phyloP scores from a whole-genome alignment of 192 early-diverging fungal genomes.

The Linnemannia hyalina region DNA sequence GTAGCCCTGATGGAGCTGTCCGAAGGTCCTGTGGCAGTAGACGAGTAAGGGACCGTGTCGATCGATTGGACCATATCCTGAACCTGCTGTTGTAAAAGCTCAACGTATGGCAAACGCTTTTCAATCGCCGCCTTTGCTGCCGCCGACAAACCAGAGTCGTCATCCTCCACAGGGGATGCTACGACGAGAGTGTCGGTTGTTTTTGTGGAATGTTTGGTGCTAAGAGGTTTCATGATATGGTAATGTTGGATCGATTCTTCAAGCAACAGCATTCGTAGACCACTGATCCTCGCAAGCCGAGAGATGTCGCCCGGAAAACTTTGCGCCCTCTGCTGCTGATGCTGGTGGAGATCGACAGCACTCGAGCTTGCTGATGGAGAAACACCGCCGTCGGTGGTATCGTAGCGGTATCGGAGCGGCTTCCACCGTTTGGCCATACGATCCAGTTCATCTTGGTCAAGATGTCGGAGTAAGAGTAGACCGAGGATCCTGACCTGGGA shows the following conservation, averaged over 20 bases:
- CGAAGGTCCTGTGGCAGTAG: not conserved
- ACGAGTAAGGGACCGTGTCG: not conserved
- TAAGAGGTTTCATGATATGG: not conserved
- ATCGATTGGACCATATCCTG: slow-evolving; percentile 48
- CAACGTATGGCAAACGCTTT: slow-evolving; percentile 29
- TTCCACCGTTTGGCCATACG: slow-evolving; percentile 45
- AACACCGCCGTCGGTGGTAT: not conserved
- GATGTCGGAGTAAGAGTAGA: slow-evolving; percentile 37
- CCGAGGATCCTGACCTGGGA: slow-evolving; percentile 43
- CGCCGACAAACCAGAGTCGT: not conserved
- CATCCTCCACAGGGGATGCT: not conserved
- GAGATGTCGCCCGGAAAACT: slow-evolving; percentile 15
- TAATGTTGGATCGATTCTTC: slow-evolving; percentile 38
- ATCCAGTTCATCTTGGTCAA: slow-evolving; percentile 48
- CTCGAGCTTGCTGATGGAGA: not conserved
- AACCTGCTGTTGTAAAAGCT: slow-evolving; percentile 45
- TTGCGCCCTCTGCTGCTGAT: not conserved
- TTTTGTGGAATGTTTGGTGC: not conserved
- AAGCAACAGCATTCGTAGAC: slow-evolving; percentile 30
- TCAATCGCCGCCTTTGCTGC: slow-evolving; percentile 1
- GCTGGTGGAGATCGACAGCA: not conserved
- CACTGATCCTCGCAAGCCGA: slow-evolving; percentile 33
- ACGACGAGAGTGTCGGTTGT: not conserved
- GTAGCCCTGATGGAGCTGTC: not conserved
- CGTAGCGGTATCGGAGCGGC: slow-evolving; percentile 34